Evolutionary conservation across 2,329 filamentous ascomycete species (phyloP).

Genomic region (Ophiocordyceps unilateralis): DNA sequence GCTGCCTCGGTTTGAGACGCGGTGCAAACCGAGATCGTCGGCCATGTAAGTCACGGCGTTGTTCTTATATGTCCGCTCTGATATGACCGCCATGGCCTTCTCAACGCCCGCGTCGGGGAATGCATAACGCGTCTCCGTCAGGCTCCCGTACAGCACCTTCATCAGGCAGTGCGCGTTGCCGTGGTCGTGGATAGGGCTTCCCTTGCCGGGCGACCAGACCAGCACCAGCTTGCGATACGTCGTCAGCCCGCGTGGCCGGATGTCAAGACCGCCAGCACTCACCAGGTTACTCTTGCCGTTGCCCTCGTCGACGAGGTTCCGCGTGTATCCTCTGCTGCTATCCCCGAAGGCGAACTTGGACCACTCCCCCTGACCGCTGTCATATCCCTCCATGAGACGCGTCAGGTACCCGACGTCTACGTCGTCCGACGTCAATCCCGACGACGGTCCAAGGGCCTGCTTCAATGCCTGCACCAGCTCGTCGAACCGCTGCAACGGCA

Average conservation of each 20-base stretch:
- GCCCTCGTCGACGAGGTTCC: conserved; percentile 79
- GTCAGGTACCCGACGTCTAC: conserved; percentile 59
- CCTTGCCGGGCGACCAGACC: conserved; percentile 75
- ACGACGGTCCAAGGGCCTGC: conserved; percentile 58
- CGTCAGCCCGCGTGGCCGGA: neutral
- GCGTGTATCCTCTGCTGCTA: conserved; percentile 53
- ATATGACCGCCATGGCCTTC: conserved; percentile 44
- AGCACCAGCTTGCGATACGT: conserved; percentile 47
- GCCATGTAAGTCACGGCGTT: conserved; percentile 82
- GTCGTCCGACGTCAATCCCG: conserved; percentile 66
- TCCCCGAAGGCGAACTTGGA: conserved; percentile 58
- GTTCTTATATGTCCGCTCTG: conserved; percentile 48
- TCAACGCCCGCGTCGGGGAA: conserved; percentile 40
- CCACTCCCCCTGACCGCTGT: conserved; percentile 56
- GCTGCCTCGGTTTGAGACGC: conserved; percentile 57
- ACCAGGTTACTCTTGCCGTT: conserved; percentile 66
- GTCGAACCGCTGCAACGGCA: conserved; percentile 38
- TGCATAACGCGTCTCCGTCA: conserved; percentile 68
- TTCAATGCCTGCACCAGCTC: conserved; percentile 58
- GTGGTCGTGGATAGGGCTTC: conserved; percentile 76
- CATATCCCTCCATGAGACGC: conserved; percentile 57
- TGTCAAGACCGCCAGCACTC: conserved; percentile 11
- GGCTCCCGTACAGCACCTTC: conserved; percentile 64
- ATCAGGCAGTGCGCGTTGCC: conserved; percentile 83
- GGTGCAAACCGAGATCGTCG: conserved; percentile 74